Base-by-base conservation (phyloP, 768 basidiomycete species). In the Boletellus ananiceps region DNA sequence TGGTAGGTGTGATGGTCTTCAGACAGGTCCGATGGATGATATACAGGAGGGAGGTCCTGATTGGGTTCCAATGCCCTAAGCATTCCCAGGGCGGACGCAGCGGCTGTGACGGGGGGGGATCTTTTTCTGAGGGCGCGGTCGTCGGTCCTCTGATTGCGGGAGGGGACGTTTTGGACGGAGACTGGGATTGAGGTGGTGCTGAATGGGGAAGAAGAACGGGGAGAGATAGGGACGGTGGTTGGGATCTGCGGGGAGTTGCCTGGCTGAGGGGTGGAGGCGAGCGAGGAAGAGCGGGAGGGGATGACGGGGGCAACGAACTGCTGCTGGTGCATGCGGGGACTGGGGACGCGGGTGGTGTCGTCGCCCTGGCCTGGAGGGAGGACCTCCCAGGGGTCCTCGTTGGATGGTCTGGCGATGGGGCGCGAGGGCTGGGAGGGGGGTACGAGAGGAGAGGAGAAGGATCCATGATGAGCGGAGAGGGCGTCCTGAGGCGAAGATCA, bases 61-160 rank as follows among this genome's bases (percentile, higher is more conserved):
- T 68, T 74, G 0, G 86, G 83, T 47, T 88, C 85, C 14, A 88
- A 70, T 3, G 86, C 74, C 40, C 71, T 73, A 47, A 86, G 69
- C 39, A 86, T 83, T 16, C 76, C 78, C 13, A 83, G 62, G 0
- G 81, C 78, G 5, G 71, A 57, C 9, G 60, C 57, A 9, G 67
- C 71, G 2, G 69, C 65, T 45, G 64, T 53, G 13, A 50, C 51
- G 1, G 66, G 60, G 0, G 64, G 65, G 0, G 69, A 52, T 47
- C 63, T 70, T 58, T 66, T 73, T 46, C 58, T 57, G 37, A 45
- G 15, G 1, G 25, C 15, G 12, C 65, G 63, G 31, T 65, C 58
- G 18, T 63, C 62, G 4, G 44, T 9, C 19, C 55, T 42, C 36
- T 57, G 57, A 23, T 39, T 50, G 33, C 60, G 60, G 32, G 52